Conservation (phyloP, 371 early-diverging fungal species). For the Vairimorpha ceranae region DNA sequence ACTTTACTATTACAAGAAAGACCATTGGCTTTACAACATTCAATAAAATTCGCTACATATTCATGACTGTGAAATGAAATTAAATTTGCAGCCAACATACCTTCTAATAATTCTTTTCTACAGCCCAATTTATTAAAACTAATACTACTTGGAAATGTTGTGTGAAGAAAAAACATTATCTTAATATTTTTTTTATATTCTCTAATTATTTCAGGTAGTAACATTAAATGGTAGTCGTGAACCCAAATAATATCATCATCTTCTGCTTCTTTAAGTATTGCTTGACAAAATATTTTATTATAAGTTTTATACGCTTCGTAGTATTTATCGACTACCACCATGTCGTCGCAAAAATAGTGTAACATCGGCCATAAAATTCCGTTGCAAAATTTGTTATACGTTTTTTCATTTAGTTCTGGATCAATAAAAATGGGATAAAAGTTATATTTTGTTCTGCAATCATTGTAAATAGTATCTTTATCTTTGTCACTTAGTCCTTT, state of each 20-base stretch:
- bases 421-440: constrained; percentile 88
- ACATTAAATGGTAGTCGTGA: constrained; percentile 98
- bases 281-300: constrained; percentile 78
- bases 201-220: constrained; percentile 78
- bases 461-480: constrained; percentile 67
- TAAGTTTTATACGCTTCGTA: constrained; percentile 90
- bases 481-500: constrained; percentile 75
- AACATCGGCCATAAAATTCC: constrained; percentile 86
- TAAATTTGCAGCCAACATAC: constrained; percentile 78
- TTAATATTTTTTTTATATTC: constrained; percentile 67
- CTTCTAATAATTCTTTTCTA: constrained; percentile 76
- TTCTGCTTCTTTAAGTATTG: constrained; percentile 69
- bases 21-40: constrained; percentile 70
- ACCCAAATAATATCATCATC: constrained; percentile 94
- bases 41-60: constrained; percentile 90
- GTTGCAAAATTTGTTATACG: constrained; percentile 98
- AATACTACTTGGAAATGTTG: constrained; percentile 88
- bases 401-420: constrained; percentile 83
- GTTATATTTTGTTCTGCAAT: constrained; percentile 71
- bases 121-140: constrained; percentile 83
- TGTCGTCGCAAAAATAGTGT: constrained; percentile 92
- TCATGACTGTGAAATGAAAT: constrained; percentile 96
- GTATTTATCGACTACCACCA: constrained; percentile 75
- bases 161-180: constrained; percentile 95
- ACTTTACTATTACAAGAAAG: constrained; percentile 16